phyloP scores from a whole-genome alignment of 306 rosid species.

The Cucumis melo region DNA sequence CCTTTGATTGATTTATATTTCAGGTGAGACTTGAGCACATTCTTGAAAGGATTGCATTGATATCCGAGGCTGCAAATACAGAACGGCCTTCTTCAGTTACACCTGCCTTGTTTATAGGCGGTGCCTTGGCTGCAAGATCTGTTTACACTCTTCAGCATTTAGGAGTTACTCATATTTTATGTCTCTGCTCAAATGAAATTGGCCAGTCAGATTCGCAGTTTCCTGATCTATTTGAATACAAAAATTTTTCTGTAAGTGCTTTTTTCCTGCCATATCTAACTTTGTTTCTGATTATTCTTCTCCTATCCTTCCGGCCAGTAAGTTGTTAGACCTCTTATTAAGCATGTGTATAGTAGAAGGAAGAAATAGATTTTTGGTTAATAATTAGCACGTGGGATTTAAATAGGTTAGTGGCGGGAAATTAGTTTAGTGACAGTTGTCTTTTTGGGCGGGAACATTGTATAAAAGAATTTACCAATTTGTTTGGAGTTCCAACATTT shows the following conservation, averaged over 20 bases:
- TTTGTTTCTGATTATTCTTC: no score
- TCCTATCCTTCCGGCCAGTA: no score
- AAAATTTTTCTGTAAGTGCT: conserved; percentile 64
- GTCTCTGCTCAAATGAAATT: conserved; percentile 86
- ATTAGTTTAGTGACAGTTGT: no score
- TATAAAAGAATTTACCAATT: no score
- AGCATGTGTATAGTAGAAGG: no score
- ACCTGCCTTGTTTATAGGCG: conserved; percentile 63
- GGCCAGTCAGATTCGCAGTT: conserved; percentile 94
- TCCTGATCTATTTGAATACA: conserved; percentile 63
- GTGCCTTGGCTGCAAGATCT: conserved; percentile 89
- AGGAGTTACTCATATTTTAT: conserved; percentile 70
- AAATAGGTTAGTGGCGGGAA: no score
- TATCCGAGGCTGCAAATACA: conserved; percentile 90
- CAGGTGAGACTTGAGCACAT: conserved; percentile 97
- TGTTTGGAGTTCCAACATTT: no score
- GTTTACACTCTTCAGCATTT: conserved; percentile 68
- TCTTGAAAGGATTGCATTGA: conserved; percentile 76
- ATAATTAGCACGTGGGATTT: no score
- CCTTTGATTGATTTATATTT: conserved; percentile 5
- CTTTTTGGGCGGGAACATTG: no score
- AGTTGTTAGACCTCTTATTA: no score
- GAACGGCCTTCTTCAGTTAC: conserved; percentile 77
- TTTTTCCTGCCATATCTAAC: not conserved
- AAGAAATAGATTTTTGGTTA: no score